phyloP scores from a whole-genome alignment of 2,329 filamentous ascomycete species.

The Diplodia intermedia region DNA sequence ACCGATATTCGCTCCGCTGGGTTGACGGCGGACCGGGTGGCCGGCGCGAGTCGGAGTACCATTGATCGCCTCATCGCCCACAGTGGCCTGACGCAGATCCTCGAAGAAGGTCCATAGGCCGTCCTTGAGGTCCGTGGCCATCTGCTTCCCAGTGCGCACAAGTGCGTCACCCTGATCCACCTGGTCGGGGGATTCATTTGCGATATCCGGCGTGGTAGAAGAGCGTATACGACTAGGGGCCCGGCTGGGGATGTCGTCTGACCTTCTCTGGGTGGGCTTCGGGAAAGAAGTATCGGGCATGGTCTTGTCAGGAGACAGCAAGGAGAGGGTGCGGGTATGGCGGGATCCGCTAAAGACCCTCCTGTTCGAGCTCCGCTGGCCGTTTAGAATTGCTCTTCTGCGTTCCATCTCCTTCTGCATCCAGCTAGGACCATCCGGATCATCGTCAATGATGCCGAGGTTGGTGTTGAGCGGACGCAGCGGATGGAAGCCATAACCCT shows the following conservation, averaged over 20 bases:
- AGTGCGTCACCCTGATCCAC: slow-evolving; percentile 42
- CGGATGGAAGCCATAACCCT: slow-evolving; percentile 55
- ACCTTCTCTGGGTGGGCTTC: slow-evolving; percentile 44
- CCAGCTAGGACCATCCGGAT: slow-evolving; percentile 55
- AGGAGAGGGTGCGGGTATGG: slow-evolving; percentile 73
- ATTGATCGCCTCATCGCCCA: slow-evolving; percentile 86
- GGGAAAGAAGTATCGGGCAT: slow-evolving; percentile 46
- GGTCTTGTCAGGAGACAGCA: slow-evolving; percentile 71
- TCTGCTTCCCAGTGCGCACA: slow-evolving; percentile 67
- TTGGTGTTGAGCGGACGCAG: slow-evolving; percentile 61
- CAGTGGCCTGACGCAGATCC: slow-evolving; percentile 91
- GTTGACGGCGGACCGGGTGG: slow-evolving; percentile 18
- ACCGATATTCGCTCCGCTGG: slow-evolving; percentile 20
- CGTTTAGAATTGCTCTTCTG: slow-evolving; percentile 69
- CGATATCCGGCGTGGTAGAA: slow-evolving; percentile 45
- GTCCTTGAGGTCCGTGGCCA: slow-evolving; percentile 87
- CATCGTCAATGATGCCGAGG: slow-evolving; percentile 45
- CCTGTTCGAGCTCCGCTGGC: slow-evolving; percentile 57
- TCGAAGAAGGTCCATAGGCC: slow-evolving; percentile 95
- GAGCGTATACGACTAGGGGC: slow-evolving; percentile 35
- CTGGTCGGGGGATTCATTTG: slow-evolving; percentile 44
- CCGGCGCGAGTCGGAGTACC: slow-evolving; percentile 45
- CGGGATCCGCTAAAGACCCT: slow-evolving; percentile 68
- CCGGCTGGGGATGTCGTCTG: slow-evolving; percentile 35
- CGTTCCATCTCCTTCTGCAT: slow-evolving; percentile 72